Percentiles rank a stretch among this genome's conserved stretches.
Evolutionary conservation across 73 alveolate species (phyloP).

Genomic region (Diophrys sp.): DNA sequence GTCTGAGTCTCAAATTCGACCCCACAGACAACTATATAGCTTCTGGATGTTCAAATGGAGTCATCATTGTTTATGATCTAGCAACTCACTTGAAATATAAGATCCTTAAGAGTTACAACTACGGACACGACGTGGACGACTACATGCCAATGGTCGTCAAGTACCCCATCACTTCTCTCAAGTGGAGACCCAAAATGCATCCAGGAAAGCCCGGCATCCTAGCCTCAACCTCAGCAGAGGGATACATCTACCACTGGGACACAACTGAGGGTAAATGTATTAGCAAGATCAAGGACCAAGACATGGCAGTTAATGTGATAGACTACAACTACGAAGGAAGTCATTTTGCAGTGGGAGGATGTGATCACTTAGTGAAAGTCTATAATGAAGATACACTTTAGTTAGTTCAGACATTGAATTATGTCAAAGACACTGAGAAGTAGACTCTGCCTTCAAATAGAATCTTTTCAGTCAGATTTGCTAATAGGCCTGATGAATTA

Average conservation of each 20-base stretch:
- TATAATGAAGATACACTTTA: slow-evolving; percentile 62
- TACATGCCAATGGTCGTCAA: neutral
- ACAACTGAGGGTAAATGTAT: slow-evolving; percentile 88
- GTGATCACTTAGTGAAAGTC: slow-evolving; percentile 76
- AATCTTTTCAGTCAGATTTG: slow-evolving; percentile 67
- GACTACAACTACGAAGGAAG: slow-evolving; percentile 94
- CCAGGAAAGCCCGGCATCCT: slow-evolving; percentile 80
- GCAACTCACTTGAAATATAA: slow-evolving; percentile 50
- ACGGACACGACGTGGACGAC: slow-evolving; percentile 49
- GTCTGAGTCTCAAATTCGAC: slow-evolving; percentile 69
- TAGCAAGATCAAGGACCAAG: slow-evolving; percentile 82
- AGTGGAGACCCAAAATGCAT: slow-evolving; percentile 84
- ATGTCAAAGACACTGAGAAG: slow-evolving; percentile 73
- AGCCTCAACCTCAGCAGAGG: slow-evolving; percentile 89
- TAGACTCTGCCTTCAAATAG: slow-evolving; percentile 46
- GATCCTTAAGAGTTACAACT: slow-evolving; percentile 28
- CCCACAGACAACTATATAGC: slow-evolving; percentile 84
- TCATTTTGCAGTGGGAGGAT: slow-evolving; percentile 90
- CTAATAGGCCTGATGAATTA: no score
- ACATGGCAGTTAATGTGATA: slow-evolving; percentile 82
- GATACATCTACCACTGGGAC: slow-evolving; percentile 92
- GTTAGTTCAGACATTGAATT: slow-evolving; percentile 59
- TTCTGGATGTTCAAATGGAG: slow-evolving; percentile 70
- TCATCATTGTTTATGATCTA: slow-evolving; percentile 74
- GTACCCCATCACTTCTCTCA: slow-evolving; percentile 65